phyloP scores from a whole-genome alignment of 192 early-diverging fungal species.

The Ambispora gerdemannii region DNA sequence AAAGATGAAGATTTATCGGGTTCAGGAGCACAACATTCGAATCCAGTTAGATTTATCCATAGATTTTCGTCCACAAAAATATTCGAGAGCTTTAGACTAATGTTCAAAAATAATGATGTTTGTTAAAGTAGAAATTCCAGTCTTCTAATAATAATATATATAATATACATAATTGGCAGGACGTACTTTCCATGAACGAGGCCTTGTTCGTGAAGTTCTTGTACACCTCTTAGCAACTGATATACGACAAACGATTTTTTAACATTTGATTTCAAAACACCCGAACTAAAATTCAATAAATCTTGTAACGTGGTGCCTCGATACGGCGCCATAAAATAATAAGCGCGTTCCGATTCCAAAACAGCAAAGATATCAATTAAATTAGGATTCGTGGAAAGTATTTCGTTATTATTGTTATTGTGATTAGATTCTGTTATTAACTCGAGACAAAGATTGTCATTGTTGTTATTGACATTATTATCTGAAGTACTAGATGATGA shows the following conservation, averaged over 20 bases:
- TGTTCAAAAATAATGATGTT: background rate
- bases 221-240: conserved; percentile 51
- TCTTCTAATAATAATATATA: background rate
- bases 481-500: conserved; percentile 15
- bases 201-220: conserved; percentile 52
- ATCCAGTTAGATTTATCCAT: conserved; percentile 55
- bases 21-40: conserved; percentile 45
- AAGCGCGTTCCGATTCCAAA: conserved; percentile 49
- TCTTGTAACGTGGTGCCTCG: conserved; percentile 54
- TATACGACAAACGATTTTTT: conserved; percentile 62
- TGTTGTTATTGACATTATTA: conserved; percentile 27
- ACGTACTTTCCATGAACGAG: conserved; percentile 52
- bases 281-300: conserved; percentile 56
- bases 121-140: background rate
- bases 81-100: conserved; percentile 47
- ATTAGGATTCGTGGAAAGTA: conserved; percentile 33
- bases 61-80: conserved; percentile 59
- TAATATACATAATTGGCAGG: background rate
- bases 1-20: too few species aligned
- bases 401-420: too few species aligned
- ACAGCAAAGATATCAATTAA: conserved; percentile 47
- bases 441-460: background rate
- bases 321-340: conserved; percentile 53
- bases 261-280: conserved; percentile 52
- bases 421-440: too few species aligned